A percentile compares a stretch with the other conserved stretches of the same genome.
These are phyloP conservation scores for Schizopora paradoxa DNA, from an alignment of 1,284 basidiomycete species.

Conservation along the genomic window DNA sequence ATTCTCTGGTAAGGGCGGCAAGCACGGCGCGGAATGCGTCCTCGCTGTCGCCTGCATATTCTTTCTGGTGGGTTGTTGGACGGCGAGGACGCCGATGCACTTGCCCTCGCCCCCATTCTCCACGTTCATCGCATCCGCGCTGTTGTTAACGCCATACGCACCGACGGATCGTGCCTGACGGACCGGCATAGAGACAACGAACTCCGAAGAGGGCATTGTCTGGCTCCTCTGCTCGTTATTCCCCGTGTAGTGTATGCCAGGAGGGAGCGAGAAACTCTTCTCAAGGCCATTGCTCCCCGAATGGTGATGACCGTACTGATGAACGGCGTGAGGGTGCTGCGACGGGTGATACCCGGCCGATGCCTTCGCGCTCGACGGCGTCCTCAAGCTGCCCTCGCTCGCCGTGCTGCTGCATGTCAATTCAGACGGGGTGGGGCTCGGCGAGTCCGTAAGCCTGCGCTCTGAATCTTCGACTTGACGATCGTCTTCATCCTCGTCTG, in stretches of 20 bases:
- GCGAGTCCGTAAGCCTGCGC: neutral
- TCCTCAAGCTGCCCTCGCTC: conserved; percentile 9
- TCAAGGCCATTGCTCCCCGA: neutral
- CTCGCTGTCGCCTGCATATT: neutral
- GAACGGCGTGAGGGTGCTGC: neutral
- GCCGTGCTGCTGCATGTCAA: neutral
- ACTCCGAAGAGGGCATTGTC: neutral
- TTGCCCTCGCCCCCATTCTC: neutral
- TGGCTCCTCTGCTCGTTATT: neutral
- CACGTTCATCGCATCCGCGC: neutral
- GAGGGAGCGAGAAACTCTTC: neutral
- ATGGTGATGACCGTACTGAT: neutral
- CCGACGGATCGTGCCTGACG: neutral
- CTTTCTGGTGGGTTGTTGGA: neutral
- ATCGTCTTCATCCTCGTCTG: neutral
- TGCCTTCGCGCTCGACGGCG: neutral
- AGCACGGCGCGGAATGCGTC: conserved; percentile 14
- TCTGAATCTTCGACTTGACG: neutral
- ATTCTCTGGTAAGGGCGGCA: too few species aligned
- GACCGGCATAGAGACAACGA: neutral
- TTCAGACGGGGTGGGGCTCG: neutral
- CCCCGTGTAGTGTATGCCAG: neutral
- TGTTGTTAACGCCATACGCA: neutral
- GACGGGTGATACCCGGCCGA: neutral
- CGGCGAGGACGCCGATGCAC: neutral